phyloP scores from a whole-genome alignment of 768 basidiomycete genomes.

The Suillus subluteus region DNA sequence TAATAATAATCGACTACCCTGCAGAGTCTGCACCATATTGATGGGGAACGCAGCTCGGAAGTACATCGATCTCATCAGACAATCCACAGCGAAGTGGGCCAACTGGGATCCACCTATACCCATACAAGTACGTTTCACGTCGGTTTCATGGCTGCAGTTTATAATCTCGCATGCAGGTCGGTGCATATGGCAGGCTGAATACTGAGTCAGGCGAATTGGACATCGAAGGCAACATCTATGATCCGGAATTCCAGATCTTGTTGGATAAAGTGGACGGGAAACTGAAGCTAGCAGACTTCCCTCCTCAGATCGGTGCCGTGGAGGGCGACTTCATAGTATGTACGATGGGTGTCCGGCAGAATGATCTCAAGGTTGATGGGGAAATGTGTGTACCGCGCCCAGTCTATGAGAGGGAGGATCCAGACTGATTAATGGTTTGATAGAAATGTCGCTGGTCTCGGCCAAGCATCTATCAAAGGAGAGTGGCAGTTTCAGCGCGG shows the following conservation, averaged over 20 bases:
- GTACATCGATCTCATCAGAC: conserved; percentile 33
- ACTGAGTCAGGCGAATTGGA: neutral
- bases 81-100: conserved; percentile 32
- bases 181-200: conserved; percentile 33
- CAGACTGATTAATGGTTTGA: neutral
- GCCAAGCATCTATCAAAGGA: conserved; percentile 31
- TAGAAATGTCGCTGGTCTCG: conserved; percentile 18
- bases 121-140: conserved; percentile 21
- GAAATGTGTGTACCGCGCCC: neutral
- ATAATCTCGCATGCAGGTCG: conserved; percentile 22
- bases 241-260: conserved; percentile 11
- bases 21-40: neutral
- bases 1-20: neutral
- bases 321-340: conserved; percentile 25
- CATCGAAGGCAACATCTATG: conserved; percentile 35
- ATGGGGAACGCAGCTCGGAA: conserved; percentile 25
- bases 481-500: conserved; percentile 29
- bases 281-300: conserved; percentile 10
- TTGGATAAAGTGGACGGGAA: conserved; percentile 9
- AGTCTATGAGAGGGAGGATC: neutral
- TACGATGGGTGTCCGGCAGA: conserved; percentile 22
- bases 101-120: conserved; percentile 37
- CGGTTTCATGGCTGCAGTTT: neutral
- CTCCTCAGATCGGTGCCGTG: conserved; percentile 7
- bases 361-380: conserved; percentile 17